phyloP scores from a whole-genome alignment of 371 early-diverging fungal species.

The Batrachochytrium dendrobatidis region DNA sequence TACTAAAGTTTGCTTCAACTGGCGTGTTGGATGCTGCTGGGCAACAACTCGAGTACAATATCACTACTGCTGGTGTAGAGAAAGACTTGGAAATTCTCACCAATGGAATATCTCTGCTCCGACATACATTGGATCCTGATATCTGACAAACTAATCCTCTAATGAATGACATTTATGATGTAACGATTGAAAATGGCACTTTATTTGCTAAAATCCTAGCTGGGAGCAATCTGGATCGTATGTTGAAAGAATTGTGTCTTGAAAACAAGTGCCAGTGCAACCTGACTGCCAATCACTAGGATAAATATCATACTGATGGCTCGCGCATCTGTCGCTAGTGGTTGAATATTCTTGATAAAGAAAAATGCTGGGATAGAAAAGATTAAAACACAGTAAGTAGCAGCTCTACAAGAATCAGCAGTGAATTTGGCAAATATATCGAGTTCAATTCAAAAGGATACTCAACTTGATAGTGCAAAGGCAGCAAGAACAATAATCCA shows the following conservation, averaged over 20 bases:
- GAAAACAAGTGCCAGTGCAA: conserved; percentile 64
- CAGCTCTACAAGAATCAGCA: neutral
- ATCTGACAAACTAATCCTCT: too few relatives aligned
- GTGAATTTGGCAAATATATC: neutral
- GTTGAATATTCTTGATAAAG: conserved; percentile 35
- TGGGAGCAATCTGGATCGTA: too few relatives aligned
- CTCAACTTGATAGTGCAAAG: conserved; percentile 45
- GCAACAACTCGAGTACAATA: conserved; percentile 5
- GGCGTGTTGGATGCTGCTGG: conserved; percentile 5
- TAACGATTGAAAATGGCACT: too few relatives aligned
- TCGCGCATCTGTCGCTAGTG: conserved; percentile 56
- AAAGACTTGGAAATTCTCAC: conserved; percentile 6
- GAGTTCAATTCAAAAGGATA: conserved; percentile 10
- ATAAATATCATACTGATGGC: conserved; percentile 52
- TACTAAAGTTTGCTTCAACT: neutral
- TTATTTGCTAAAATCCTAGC: too few relatives aligned
- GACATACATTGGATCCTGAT: too few relatives aligned
- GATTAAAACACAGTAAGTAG: neutral
- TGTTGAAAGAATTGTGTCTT: conserved; percentile 67
- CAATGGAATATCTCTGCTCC: neutral
- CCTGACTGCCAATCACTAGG: conserved; percentile 60
- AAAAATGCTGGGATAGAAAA: conserved; percentile 19
- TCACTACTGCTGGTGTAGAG: conserved; percentile 3
- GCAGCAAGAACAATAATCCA: conserved; percentile 61
- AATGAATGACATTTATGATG: too few relatives aligned